Evolutionary conservation across 2,329 filamentous ascomycete species (phyloP), one percentile per base, ranked within the genome.

Genomic region (Fusarium heterosporum): DNA sequence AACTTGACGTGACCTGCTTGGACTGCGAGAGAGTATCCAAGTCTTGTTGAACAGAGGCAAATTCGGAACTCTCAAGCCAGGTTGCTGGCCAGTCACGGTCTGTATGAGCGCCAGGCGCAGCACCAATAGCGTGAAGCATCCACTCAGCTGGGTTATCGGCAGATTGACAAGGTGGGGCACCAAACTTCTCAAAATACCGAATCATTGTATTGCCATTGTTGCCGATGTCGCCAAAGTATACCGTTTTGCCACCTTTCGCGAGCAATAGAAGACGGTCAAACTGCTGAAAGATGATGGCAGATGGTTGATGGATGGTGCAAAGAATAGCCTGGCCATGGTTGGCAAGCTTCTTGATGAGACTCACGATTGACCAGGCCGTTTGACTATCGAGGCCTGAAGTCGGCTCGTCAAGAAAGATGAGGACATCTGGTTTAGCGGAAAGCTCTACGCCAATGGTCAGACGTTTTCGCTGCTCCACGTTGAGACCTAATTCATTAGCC

Each of bases 111-210:
- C 55, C 55, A 1, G 55, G 55, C 1, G 88, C 88, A 14, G 88
- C 88, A 50, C 84, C 84, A 36, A 87, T 85, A 1, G 45, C 58
- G 1, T 64, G 58, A 1, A 69, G 48, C 62, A 69, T 69, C 55
- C 55, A 69, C 22, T 70, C 92, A 38, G 92, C 92, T 2, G 92
- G 92, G 76, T 96, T 96, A 26, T 89, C 90, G 8, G 86, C 86
- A 1, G 79, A 68, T 1, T 87, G 88, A 75, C 91, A 94, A 29
- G 82, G 75, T 19, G 79, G 80, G 1, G 87, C 89, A 47, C 90
- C 89, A 68, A 93, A 87, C 40, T 85, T 83, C 75, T 92, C 90
- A 70, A 96, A 95, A 78, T 96, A 96, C 48, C 81, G 80, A 1
- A 87, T 90, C 70, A 96, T 78, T 2, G 82, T 85, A 60, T 84